Base-by-base conservation (phyloP, 495 filamentous ascomycete genomes). In the Aspergillus carlsbadensis region DNA sequence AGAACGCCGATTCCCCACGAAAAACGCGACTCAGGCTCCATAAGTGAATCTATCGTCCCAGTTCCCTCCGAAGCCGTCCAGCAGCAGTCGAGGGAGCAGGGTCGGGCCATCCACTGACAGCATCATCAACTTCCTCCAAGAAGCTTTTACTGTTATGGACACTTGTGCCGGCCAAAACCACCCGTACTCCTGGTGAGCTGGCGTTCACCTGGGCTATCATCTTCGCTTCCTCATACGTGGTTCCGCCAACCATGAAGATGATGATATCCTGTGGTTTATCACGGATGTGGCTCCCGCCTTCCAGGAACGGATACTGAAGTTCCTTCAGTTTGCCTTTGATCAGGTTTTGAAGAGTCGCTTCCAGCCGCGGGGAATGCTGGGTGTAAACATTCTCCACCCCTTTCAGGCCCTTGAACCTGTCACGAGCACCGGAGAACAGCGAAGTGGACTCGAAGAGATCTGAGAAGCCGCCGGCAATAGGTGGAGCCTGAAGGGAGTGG, bases 321-420 rank as follows among this genome's bases (percentile, higher is more conserved):
- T 93, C 89, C 58, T 84, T 85, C 45, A 98, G 72, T 53, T 89
- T 83, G 10, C 93, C 94, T 63, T 96, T 96, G 74, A 97, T 91
- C 14, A 98, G 75, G 60, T 94, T 92, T 65, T 96, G 91, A 10
- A 98, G 74, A 1, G 91, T 96, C 10, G 83, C 81, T 70, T 96
- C 92, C 42, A 98, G 69, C 41, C 90, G 79, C 0, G 94, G 92
- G 2, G 92, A 94, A 70, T 98, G 94, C 70, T 98, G 95, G 0
- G 94, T 98, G 69, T 98, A 98, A 18, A 98, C 94, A 62, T 98
- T 98, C 68, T 98, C 94, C 4, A 98, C 92, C 13, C 94, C 94
- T 65, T 96, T 96, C 15, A 98, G 79, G 2, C 93, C 95, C 68
- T 96, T 96, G 72, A 98, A 92, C 2, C 92, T 86, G 62, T 88